Base-by-base conservation (phyloP, 2,329 filamentous ascomycete species). In the Ophiostoma ulmi region DNA sequence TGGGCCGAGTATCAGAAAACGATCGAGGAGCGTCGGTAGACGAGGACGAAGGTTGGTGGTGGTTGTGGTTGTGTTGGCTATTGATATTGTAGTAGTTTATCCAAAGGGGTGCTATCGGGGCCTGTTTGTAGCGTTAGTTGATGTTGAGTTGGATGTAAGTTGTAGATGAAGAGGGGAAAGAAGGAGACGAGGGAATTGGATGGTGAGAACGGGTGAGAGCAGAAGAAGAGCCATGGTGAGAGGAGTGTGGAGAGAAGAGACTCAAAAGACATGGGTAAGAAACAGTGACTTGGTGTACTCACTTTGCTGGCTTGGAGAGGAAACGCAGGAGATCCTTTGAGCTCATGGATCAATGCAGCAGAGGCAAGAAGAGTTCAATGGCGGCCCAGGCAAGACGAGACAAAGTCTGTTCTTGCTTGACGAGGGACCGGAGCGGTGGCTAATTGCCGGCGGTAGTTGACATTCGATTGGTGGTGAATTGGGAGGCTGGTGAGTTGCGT, bases 291-390 rank as follows among this genome's bases (percentile, higher is more conserved):
- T 65, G 48, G 48, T 20, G 52, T 26, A 84, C 91, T 80, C 83
- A 97, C 93, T 97, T 97, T 81, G 92, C 92, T 80, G 93, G 93
- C 86, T 95, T 95, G 80, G 92, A 96, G 77, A 97, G 88, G 85
- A 96, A 95, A 84, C 93, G 91, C 80, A 97, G 88, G 79, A 96
- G 89, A 83, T 96, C 92, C 84, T 90, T 91, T 81, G 87, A 90
- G 91, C 88, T 94, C 93, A 97, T 97, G 90, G 88, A 92, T 88
- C 81, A 83, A 79, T 77, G 70, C 70, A 20, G 61, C 26, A 52
- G 67, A 70, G 22, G 66, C 67, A 31, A 13, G 39, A 17, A 14
- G 65, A 31, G 14, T 65, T 65, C 36, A 39, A 22, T 26, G 36
- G 36, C 63, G 63, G 63, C 63, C 63, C 35, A 39, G 63, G 63